Percentiles rank a stretch among this genome's conserved stretches.
These are phyloP conservation scores for Aspergillus diversus DNA, from an alignment of 495 filamentous ascomycete species.

Conservation along the genomic window DNA sequence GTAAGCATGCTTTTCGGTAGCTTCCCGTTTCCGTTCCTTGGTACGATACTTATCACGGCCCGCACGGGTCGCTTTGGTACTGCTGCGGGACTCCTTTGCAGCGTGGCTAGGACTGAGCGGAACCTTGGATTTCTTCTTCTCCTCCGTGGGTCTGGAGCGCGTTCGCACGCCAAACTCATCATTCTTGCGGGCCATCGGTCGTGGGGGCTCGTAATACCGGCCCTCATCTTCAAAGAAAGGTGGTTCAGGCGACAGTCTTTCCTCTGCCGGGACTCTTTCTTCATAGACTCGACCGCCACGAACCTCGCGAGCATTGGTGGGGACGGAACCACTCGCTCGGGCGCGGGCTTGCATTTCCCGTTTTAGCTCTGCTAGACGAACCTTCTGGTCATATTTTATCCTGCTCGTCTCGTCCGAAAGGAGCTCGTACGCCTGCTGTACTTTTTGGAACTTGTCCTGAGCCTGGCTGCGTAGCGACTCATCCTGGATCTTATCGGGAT, in stretches of 20 bases:
- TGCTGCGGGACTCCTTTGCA: conserved; percentile 39
- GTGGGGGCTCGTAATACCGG: conserved; percentile 41
- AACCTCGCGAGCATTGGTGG: conserved; percentile 43
- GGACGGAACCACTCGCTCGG: conserved; percentile 25
- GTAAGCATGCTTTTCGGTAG: conserved; percentile 44
- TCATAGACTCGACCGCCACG: conserved; percentile 52
- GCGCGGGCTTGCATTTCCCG: conserved; percentile 52
- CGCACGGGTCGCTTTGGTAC: conserved; percentile 34
- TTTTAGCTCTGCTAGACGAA: conserved; percentile 63
- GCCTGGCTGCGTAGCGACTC: conserved; percentile 67
- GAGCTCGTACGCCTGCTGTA: conserved; percentile 91
- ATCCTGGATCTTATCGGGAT: conserved; percentile 93
- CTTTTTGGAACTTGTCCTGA: conserved; percentile 85
- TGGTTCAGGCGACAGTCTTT: conserved; percentile 43
- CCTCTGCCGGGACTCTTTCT: conserved; percentile 46
- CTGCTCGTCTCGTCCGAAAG: conserved; percentile 77
- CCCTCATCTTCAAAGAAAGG: conserved; percentile 44
- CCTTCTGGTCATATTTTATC: conserved; percentile 75
- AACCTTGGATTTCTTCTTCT: conserved; percentile 43
- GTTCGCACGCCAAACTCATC: conserved; percentile 44
- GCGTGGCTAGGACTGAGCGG: conserved; percentile 31
- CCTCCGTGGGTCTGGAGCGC: conserved; percentile 37
- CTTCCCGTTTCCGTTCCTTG: conserved; percentile 54
- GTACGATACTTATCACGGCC: conserved; percentile 51
- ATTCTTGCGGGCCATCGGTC: conserved; percentile 45